phyloP scores from a whole-genome alignment of 257 asterid genomes.

The Voacanga thouarsii region DNA sequence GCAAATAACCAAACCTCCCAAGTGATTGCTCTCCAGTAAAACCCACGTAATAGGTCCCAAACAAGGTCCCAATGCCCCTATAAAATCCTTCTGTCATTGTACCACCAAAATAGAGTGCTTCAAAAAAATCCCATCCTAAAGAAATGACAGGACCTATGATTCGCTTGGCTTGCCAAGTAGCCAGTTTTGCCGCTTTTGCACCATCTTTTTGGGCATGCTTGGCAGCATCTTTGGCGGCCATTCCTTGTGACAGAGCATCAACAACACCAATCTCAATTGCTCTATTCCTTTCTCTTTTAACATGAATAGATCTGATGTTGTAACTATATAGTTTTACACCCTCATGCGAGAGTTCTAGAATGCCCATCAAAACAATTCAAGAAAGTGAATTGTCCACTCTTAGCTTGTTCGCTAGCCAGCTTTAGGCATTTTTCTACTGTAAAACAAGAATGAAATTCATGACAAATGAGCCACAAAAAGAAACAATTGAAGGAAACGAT shows the following conservation, averaged over 20 bases:
- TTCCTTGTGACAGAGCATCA: slow-evolving; percentile 79
- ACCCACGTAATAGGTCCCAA: slow-evolving; percentile 74
- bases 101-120: slow-evolving; percentile 85
- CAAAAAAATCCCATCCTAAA: slow-evolving; percentile 96
- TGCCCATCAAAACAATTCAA: slow-evolving; percentile 79
- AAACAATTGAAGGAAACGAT: not conserved
- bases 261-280: slow-evolving; percentile 76
- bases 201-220: slow-evolving; percentile 77
- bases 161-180: slow-evolving; percentile 67
- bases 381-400: slow-evolving; percentile 74
- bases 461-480: not conserved
- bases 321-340: slow-evolving; percentile 78
- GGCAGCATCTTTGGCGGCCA: slow-evolving; percentile 67
- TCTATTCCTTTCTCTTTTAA: slow-evolving; percentile 59
- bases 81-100: slow-evolving; percentile 83
- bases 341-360: slow-evolving; percentile 82
- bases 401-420: slow-evolving; percentile 76
- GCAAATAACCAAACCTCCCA: slow-evolving; percentile 87
- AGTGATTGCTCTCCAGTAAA: slow-evolving; percentile 66
- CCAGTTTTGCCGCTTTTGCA: slow-evolving; percentile 89
- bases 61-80: slow-evolving; percentile 80
- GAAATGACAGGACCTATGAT: slow-evolving; percentile 90
- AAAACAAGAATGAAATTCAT: slow-evolving; percentile 4
- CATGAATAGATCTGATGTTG: slow-evolving; percentile 61
- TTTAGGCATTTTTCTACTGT: slow-evolving; percentile 85